phyloP scores from a whole-genome alignment of 805 yeast species.

The Ogataea pilisensis region DNA sequence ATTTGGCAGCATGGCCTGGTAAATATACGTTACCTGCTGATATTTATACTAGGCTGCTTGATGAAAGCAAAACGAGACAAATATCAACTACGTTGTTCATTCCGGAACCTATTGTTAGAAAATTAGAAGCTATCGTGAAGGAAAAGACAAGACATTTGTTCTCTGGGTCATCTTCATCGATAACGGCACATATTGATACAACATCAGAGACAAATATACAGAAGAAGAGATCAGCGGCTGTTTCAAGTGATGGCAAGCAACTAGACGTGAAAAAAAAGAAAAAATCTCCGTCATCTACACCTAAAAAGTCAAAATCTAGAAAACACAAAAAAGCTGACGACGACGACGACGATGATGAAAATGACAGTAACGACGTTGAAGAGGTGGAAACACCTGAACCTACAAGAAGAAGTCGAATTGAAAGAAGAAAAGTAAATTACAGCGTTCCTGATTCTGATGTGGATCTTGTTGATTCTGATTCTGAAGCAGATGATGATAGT shows the following conservation, averaged over 20 bases:
- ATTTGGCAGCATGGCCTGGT: constrained; percentile 77
- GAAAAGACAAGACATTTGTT: constrained; percentile 14
- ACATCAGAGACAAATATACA: too few relatives aligned
- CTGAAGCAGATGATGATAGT: constrained; percentile 1
- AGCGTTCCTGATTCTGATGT: constrained; percentile 8
- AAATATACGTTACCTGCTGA: constrained; percentile 68
- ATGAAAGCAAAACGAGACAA: constrained; percentile 53
- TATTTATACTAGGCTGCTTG: constrained; percentile 56
- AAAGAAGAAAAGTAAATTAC: constrained; percentile 34
- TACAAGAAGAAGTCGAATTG: constrained; percentile 41
- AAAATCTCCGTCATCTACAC: neutral
- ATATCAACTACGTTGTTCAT: constrained; percentile 54
- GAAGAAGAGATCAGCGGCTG: too few relatives aligned
- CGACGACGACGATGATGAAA: constrained; percentile 13
- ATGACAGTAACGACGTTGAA: constrained; percentile 3
- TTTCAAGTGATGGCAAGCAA: neutral
- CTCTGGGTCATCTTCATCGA: neutral
- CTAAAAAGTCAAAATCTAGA: constrained; percentile 27
- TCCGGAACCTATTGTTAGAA: constrained; percentile 41
- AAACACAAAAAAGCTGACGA: constrained; percentile 19
- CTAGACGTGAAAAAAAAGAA: neutral
- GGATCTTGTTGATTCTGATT: constrained; percentile 3
- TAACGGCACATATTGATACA: neutral
- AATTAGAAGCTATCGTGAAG: constrained; percentile 32
- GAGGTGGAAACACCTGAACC: constrained; percentile 20